phyloP scores from a whole-genome alignment of 2,329 filamentous ascomycete genomes.

The Diplodia scrobiculata region DNA sequence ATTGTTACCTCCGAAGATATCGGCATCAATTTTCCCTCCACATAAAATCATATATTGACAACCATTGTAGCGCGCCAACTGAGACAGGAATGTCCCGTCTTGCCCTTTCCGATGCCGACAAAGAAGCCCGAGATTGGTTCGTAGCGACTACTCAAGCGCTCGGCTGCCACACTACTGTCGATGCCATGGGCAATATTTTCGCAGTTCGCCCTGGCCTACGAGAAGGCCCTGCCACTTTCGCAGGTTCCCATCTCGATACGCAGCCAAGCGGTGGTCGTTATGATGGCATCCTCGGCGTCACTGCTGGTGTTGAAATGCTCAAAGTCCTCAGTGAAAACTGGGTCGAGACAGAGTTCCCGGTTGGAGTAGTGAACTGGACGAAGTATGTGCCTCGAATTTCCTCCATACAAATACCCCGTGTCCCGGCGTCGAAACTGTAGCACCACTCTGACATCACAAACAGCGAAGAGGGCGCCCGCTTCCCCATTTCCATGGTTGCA shows the following conservation, averaged over 20 bases:
- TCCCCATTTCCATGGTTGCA: conserved; percentile 72
- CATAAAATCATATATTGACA: not conserved
- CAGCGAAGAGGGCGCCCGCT: conserved; percentile 78
- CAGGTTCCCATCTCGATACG: conserved; percentile 66
- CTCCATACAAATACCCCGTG: too few species aligned
- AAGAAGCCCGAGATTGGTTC: conserved; percentile 75
- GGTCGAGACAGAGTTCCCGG: conserved; percentile 68
- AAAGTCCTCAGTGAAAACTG: conserved; percentile 67
- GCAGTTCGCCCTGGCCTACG: conserved; percentile 66
- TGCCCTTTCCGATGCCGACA: conserved; percentile 70
- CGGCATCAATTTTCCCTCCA: not conserved
- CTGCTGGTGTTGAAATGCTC: conserved; percentile 72
- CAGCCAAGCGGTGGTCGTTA: conserved; percentile 67
- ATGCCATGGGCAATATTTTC: conserved; percentile 81
- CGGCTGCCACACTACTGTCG: conserved; percentile 68
- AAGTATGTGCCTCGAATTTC: conserved; percentile 52
- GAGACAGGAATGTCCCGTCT: conserved; percentile 79
- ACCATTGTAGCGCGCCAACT: conserved; percentile 51
- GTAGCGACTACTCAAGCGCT: conserved; percentile 62
- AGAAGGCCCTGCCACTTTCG: conserved; percentile 65
- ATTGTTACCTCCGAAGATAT: not conserved
- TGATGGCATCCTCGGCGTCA: conserved; percentile 75
- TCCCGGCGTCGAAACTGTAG: not conserved
- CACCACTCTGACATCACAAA: not conserved
- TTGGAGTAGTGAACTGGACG: conserved; percentile 78